Evolutionary conservation across 2,329 filamentous ascomycete species (phyloP).

Genomic region (Calycina herbarum): DNA sequence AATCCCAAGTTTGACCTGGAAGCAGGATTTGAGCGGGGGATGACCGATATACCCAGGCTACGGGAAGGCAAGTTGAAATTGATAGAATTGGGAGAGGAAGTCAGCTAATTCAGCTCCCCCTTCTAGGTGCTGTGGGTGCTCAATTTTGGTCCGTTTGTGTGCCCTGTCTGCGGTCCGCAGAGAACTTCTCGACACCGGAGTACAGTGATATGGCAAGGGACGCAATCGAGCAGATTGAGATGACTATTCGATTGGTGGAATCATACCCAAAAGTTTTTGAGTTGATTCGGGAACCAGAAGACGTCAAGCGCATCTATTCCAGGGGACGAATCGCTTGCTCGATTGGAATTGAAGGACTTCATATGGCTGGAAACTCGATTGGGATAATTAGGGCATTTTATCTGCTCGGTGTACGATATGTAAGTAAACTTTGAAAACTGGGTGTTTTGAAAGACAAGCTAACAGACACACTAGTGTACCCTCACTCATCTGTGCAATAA

Average conservation of each 20-base stretch:
- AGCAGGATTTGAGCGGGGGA: slow-evolving; percentile 37
- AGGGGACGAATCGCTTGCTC: slow-evolving; percentile 40
- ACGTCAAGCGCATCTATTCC: slow-evolving; percentile 35
- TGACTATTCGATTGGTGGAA: slow-evolving; percentile 49
- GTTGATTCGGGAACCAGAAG: slow-evolving; percentile 8
- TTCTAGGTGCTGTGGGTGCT: slow-evolving; percentile 30
- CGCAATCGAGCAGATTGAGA: slow-evolving; percentile 58
- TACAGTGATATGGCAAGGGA: slow-evolving; percentile 44
- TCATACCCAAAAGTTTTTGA: slow-evolving; percentile 13
- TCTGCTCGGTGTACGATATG: slow-evolving; percentile 61
- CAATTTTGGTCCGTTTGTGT: slow-evolving; percentile 37
- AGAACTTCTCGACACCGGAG: slow-evolving; percentile 30
- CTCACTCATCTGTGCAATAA: slow-evolving; percentile 53
- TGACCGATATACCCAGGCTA: slow-evolving; percentile 31
- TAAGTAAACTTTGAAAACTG: slow-evolving; percentile 46
- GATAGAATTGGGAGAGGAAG: neutral
- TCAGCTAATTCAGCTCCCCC: slow-evolving; percentile 17
- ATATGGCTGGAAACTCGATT: slow-evolving; percentile 52
- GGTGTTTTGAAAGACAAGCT: neutral
- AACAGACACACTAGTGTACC: slow-evolving; percentile 2
- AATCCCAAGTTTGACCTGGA: slow-evolving; percentile 39
- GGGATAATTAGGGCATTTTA: slow-evolving; percentile 59
- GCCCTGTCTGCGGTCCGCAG: slow-evolving; percentile 30
- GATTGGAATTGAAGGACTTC: slow-evolving; percentile 61
- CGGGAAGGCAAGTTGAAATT: slow-evolving; percentile 21